These are phyloP conservation scores for Elsinoe necatrix DNA, from an alignment of 2,329 filamentous ascomycete species.

Conservation along the genomic window DNA sequence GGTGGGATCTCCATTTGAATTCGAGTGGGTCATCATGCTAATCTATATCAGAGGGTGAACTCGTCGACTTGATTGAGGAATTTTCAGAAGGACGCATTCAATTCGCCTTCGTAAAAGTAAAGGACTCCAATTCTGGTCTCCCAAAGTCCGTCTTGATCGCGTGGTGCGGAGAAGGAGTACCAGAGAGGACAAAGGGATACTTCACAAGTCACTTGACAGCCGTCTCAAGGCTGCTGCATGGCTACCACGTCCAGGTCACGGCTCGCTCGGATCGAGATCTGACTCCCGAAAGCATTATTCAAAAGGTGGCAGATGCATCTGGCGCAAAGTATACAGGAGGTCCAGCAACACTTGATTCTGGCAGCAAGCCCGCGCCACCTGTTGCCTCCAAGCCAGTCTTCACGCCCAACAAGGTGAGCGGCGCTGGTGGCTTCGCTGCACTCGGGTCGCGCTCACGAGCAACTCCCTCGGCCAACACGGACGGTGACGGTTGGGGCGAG, in stretches of 20 bases:
- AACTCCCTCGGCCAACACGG: conserved; percentile 49
- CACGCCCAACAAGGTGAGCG: conserved; percentile 61
- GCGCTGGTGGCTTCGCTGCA: conserved; percentile 53
- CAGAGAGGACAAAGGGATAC: conserved; percentile 97
- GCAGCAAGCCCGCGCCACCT: conserved; percentile 45
- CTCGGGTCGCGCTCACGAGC: conserved; percentile 56
- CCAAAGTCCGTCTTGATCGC: conserved; percentile 90
- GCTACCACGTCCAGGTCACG: conserved; percentile 96
- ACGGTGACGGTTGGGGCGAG: conserved; percentile 86
- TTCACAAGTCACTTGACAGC: conserved; percentile 90
- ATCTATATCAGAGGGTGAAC: conserved; percentile 64
- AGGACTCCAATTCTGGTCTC: conserved; percentile 80
- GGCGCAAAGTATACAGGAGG: conserved; percentile 85
- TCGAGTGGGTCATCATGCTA: not conserved
- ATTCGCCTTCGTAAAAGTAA: conserved; percentile 94
- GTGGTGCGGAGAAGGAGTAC: conserved; percentile 95
- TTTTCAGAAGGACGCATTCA: conserved; percentile 95
- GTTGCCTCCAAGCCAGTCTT: conserved; percentile 86
- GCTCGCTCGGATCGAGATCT: conserved; percentile 86
- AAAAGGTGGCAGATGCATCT: conserved; percentile 90
- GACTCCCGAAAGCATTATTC: conserved; percentile 75
- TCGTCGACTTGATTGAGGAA: conserved; percentile 83
- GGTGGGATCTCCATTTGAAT: conserved; percentile 42
- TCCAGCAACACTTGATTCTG: conserved; percentile 38
- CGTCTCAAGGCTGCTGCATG: conserved; percentile 86